phyloP scores from a whole-genome alignment of 129 eudicot genomes.

The Helianthus annuus region HanXRQr2.0-SUNRISE NC_035446.2:172611103-172611602 shows the following conservation, averaged over 20 bases:
- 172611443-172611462: constrained; percentile 37
- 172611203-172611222: constrained; percentile 33
- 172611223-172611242: constrained; percentile 27
- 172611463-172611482: constrained; percentile 39
- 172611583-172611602: constrained; percentile 49
- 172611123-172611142: neutral
- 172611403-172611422: constrained; percentile 38
- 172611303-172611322: neutral
- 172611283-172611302: constrained; percentile 7
- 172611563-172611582: constrained; percentile 52
- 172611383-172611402: constrained; percentile 47
- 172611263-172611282: constrained; percentile 20
- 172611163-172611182: constrained; percentile 2
- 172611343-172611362: constrained; percentile 38
- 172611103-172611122: neutral
- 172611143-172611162: neutral
- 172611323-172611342: neutral
- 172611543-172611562: constrained; percentile 78
- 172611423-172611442: constrained; percentile 32
- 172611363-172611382: constrained; percentile 79
- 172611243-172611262: neutral
- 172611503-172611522: constrained; percentile 75
- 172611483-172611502: constrained; percentile 52
- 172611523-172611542: constrained; percentile 82
- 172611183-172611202: constrained; percentile 8